Evolutionary conservation across 208 protist species (phyloP).

Genomic region (Trypanosoma brucei): DNA sequence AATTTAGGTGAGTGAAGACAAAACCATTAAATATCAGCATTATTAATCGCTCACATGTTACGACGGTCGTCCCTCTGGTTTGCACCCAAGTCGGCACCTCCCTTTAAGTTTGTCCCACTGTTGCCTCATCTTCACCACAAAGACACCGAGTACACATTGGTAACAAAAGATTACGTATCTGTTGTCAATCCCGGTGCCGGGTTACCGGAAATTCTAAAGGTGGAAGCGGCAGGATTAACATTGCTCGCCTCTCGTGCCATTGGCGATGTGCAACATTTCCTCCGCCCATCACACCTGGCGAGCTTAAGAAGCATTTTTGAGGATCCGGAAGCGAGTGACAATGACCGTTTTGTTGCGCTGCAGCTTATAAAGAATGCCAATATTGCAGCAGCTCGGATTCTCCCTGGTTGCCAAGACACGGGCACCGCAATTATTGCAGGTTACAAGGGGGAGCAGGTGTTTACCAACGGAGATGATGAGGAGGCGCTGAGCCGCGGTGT

Average conservation of each 20-base stretch:
- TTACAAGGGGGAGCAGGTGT: conserved; percentile 94
- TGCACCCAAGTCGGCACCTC: conserved; percentile 17
- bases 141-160: conserved; percentile 63
- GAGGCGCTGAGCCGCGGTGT: conserved; percentile 92
- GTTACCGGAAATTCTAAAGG: conserved; percentile 75
- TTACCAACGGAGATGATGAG: conserved; percentile 92
- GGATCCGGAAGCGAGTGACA: conserved; percentile 93
- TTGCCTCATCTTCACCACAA: conserved; percentile 67
- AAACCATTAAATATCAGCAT: too few species aligned
- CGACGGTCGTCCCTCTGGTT: conserved; percentile 33
- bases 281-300: conserved; percentile 91
- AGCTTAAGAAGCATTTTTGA: conserved; percentile 93
- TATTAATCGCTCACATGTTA: conserved; percentile 12
- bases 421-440: conserved; percentile 95
- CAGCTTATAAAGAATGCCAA: conserved; percentile 97
- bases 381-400: conserved; percentile 87
- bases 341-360: conserved; percentile 96
- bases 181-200: conserved; percentile 51
- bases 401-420: conserved; percentile 95
- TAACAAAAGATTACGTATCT: conserved; percentile 87
- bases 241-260: conserved; percentile 86
- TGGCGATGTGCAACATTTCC: conserved; percentile 93
- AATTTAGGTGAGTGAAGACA: too few species aligned
- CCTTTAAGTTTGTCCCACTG: conserved; percentile 79
- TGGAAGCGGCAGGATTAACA: conserved; percentile 87